A percentile compares a stretch with the other conserved stretches of the same genome.
Conservation (phyloP, 2,329 filamentous ascomycete genomes). For the Talaromyces sp. region DNA sequence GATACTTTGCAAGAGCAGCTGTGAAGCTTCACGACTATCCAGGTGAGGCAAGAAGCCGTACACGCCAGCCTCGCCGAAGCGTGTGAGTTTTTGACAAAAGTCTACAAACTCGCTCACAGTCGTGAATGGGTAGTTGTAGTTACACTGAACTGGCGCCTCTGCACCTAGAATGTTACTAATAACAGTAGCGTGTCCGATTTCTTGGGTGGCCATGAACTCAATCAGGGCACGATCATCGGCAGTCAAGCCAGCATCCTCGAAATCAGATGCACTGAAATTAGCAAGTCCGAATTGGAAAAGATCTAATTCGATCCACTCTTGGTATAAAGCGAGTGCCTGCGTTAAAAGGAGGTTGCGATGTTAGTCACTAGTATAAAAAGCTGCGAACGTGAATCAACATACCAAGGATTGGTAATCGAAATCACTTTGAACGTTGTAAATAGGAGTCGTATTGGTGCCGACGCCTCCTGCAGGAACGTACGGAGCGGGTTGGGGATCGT, state of each 20-base stretch:
- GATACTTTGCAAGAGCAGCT: conserved; percentile 69
- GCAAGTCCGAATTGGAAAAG: conserved; percentile 72
- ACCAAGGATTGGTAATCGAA: conserved; percentile 75
- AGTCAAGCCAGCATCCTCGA: conserved; percentile 61
- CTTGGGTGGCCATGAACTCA: conserved; percentile 71
- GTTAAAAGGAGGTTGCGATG: background rate
- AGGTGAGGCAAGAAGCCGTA: conserved; percentile 77
- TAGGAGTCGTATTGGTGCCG: conserved; percentile 68
- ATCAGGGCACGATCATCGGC: conserved; percentile 66
- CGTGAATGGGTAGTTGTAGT: conserved; percentile 73
- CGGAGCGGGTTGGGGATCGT: conserved; percentile 63
- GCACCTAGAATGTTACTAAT: conserved; percentile 70
- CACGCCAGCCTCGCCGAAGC: conserved; percentile 72
- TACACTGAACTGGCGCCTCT: conserved; percentile 66
- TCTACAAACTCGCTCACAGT: conserved; percentile 74
- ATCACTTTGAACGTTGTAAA: conserved; percentile 73
- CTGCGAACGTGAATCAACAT: conserved; percentile 14
- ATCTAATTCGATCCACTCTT: conserved; percentile 81
- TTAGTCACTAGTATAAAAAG: background rate
- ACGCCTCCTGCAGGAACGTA: conserved; percentile 68
- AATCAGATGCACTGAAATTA: conserved; percentile 64
- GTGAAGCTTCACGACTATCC: conserved; percentile 67
- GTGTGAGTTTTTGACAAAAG: conserved; percentile 80
- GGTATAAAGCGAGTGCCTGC: conserved; percentile 64
- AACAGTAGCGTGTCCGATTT: conserved; percentile 70